A percentile compares a stretch with the other conserved stretches of the same genome.
These are phyloP conservation scores for Rhododendron ferrugineum DNA, from an alignment of 148 eudicot species.

Conservation along the genomic window DNA sequence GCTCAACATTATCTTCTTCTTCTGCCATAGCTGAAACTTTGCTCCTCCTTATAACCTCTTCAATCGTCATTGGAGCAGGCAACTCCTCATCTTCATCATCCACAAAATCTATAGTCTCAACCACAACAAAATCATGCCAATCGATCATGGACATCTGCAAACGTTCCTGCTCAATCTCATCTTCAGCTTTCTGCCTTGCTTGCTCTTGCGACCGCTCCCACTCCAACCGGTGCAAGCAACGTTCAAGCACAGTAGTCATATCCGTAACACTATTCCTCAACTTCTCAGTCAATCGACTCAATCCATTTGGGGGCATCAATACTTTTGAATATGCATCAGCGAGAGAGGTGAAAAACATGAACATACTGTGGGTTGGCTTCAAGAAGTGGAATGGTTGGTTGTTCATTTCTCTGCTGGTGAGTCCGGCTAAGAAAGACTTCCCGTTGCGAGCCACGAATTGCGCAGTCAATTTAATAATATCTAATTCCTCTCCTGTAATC, in stretches of 20 bases:
- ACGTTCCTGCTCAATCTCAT: conserved; percentile 65
- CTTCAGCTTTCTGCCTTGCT: conserved; percentile 65
- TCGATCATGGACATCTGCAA: conserved; percentile 66
- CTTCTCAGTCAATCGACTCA: conserved; percentile 30
- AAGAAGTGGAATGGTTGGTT: conserved; percentile 56
- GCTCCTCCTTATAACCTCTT: conserved; percentile 67
- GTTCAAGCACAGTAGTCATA: conserved; percentile 50
- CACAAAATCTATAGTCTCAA: conserved; percentile 53
- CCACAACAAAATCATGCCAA: conserved; percentile 70
- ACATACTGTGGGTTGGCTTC: conserved; percentile 71
- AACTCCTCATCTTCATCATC: conserved; percentile 63
- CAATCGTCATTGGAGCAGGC: conserved; percentile 64
- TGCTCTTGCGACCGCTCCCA: conserved; percentile 72
- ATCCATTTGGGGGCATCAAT: conserved; percentile 57
- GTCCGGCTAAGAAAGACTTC: conserved; percentile 48
- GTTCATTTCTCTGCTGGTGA: conserved; percentile 51
- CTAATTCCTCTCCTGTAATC: conserved; percentile 56
- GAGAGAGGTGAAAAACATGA: conserved; percentile 53
- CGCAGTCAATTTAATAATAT: conserved; percentile 57
- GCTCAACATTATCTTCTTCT: conserved; percentile 43
- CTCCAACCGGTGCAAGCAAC: conserved; percentile 58
- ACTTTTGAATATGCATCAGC: conserved; percentile 65
- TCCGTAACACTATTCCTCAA: conserved; percentile 46
- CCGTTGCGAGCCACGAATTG: conserved; percentile 67
- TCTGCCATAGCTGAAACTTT: conserved; percentile 40